These are phyloP conservation scores for Phytophthora pistaciae DNA, from an alignment of 352 stramenopile genomes.

Conservation along the genomic window DNA sequence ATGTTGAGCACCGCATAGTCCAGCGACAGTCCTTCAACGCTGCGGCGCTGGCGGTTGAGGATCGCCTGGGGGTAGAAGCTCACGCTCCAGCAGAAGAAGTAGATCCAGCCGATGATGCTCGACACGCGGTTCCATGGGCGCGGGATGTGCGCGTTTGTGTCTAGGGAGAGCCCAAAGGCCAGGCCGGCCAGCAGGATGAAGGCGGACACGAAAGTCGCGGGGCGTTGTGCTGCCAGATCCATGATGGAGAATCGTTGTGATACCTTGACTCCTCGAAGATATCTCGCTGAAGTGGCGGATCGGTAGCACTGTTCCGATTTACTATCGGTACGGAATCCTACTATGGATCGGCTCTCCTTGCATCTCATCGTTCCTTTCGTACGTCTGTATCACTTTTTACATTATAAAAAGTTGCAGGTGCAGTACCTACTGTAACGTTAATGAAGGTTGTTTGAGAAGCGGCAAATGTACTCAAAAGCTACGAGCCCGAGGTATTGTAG, in stretches of 20 bases:
- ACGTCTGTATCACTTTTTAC: too few species aligned
- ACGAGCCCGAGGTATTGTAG: too few species aligned
- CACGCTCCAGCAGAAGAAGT: slow-evolving; percentile 93
- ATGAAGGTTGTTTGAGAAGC: too few species aligned
- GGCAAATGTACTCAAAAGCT: too few species aligned
- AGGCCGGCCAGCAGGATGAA: slow-evolving; percentile 70
- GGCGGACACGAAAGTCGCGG: slow-evolving; percentile 50
- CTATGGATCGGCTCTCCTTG: too few species aligned
- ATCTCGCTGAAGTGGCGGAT: slow-evolving; percentile 7
- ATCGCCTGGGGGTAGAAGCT: slow-evolving; percentile 96
- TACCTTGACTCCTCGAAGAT: slow-evolving; percentile 3
- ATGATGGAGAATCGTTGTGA: slow-evolving; percentile 31
- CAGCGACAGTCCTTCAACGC: slow-evolving; percentile 91
- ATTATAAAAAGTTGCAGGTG: too few species aligned
- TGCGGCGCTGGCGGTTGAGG: slow-evolving; percentile 91
- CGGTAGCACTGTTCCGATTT: background rate
- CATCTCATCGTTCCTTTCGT: too few species aligned
- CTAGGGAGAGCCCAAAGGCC: slow-evolving; percentile 60
- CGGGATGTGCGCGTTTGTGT: slow-evolving; percentile 85
- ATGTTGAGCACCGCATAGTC: slow-evolving; percentile 97
- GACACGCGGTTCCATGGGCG: slow-evolving; percentile 87
- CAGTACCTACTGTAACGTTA: too few species aligned
- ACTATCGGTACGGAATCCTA: too few species aligned
- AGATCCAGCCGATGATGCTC: slow-evolving; percentile 91
- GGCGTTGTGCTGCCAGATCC: slow-evolving; percentile 33